A percentile compares a stretch with the other conserved stretches of the same genome.
Evolutionary conservation across 352 stramenopile species (phyloP).

Genomic region (Pythium pyrilobum): DNA sequence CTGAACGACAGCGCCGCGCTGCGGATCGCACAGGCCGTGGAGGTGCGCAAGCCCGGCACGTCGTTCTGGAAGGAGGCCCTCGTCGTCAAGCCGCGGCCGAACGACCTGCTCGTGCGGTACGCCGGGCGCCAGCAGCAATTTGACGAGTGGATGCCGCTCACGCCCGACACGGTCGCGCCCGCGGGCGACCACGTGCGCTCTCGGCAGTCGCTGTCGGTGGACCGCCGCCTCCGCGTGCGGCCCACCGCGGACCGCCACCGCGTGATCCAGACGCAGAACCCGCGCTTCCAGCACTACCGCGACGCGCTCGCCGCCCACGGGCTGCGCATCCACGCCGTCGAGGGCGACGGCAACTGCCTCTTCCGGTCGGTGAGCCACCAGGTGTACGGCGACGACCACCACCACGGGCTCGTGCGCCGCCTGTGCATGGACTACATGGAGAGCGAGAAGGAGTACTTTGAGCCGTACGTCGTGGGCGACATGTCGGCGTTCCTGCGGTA

Average conservation of each 20-base stretch:
- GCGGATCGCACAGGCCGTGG: conserved; percentile 60
- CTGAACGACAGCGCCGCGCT: conserved; percentile 53
- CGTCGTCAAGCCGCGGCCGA: conserved; percentile 38
- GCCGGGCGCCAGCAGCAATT: conserved; percentile 58
- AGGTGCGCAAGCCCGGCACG: conserved; percentile 43
- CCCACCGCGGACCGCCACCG: conserved; percentile 31
- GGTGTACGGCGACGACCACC: conserved; percentile 91
- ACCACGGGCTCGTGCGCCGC: conserved; percentile 87
- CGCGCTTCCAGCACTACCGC: conserved; percentile 71
- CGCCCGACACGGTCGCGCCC: conserved; percentile 44
- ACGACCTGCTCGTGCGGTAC: conserved; percentile 59
- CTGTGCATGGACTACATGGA: conserved; percentile 96
- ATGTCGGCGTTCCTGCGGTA: conserved; percentile 89
- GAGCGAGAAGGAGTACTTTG: conserved; percentile 90
- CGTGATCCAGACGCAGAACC: conserved; percentile 67
- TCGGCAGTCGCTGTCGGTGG: conserved; percentile 9
- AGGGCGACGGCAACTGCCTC: conserved; percentile 97
- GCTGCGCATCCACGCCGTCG: conserved; percentile 59
- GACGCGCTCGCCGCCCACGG: conserved; percentile 37
- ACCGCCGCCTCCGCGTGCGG: conserved; percentile 43
- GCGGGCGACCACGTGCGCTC: conserved; percentile 49
- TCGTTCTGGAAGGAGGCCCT: conserved; percentile 61
- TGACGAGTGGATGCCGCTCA: conserved; percentile 70
- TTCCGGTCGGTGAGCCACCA: conserved; percentile 96
- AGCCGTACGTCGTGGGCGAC: conserved; percentile 86